Evolutionary conservation across 2,329 filamentous ascomycete genomes (phyloP).

Genomic region (Microdochium nivale): DNA sequence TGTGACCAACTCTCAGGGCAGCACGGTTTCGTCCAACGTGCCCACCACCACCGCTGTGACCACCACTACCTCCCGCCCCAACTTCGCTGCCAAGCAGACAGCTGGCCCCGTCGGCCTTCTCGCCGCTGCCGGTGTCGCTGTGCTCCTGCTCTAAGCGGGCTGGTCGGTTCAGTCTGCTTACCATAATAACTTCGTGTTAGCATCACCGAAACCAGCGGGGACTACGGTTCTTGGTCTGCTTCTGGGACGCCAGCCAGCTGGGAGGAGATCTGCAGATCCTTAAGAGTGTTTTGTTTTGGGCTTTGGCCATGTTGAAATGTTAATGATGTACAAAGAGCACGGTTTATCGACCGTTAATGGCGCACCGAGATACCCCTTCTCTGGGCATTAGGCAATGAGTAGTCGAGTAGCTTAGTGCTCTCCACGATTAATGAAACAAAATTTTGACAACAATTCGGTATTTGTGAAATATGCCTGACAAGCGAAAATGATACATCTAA

Average conservation of each 20-base stretch:
- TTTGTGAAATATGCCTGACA: too few relatives aligned
- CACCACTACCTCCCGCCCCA: constrained; percentile 1
- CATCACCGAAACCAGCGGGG: too few relatives aligned
- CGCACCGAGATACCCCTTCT: constrained; percentile 4
- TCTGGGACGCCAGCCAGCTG: neutral
- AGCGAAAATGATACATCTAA: too few relatives aligned
- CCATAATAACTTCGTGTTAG: too few relatives aligned
- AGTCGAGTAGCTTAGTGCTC: neutral
- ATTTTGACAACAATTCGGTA: neutral
- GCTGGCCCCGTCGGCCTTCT: constrained; percentile 17
- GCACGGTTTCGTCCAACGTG: constrained; percentile 2
- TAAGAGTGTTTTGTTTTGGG: neutral
- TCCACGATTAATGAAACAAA: neutral
- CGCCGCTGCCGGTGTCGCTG: constrained; percentile 19
- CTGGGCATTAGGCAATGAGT: neutral
- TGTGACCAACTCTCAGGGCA: neutral
- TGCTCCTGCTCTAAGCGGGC: constrained; percentile 14
- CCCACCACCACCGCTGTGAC: constrained; percentile 1
- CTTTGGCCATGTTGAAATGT: neutral
- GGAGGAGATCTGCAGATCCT: neutral
- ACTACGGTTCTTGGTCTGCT: too few relatives aligned
- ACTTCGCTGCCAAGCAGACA: constrained; percentile 12
- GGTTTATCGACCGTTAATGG: constrained; percentile 3
- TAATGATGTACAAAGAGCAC: constrained; percentile 5
- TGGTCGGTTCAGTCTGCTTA: neutral